Conservation (phyloP, 1,284 basidiomycete species). For the Termitomyces sp. region DNA sequence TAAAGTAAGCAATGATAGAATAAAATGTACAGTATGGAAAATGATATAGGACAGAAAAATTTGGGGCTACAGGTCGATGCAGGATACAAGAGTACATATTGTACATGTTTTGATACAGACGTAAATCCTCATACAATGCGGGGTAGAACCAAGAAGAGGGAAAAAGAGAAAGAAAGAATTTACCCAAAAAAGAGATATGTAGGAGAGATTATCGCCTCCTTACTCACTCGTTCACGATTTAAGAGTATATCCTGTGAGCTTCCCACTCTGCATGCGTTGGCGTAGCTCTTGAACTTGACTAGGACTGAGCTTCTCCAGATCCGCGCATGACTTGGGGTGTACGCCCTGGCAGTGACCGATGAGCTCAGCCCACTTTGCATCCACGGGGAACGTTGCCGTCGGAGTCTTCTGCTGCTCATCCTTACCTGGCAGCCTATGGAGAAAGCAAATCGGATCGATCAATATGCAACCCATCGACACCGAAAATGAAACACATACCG, state of each 20-base stretch:
- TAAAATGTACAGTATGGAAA: background rate
- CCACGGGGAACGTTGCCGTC: slow-evolving; percentile 17
- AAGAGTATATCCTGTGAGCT: slow-evolving; percentile 12
- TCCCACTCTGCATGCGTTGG: slow-evolving; percentile 23
- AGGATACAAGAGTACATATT: background rate
- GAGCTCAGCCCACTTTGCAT: slow-evolving; percentile 26
- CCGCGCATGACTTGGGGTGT: slow-evolving; percentile 27
- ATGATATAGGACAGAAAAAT: background rate
- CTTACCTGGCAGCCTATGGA: slow-evolving; percentile 3
- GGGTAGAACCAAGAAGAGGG: background rate
- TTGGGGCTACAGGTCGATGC: background rate
- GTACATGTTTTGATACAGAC: background rate
- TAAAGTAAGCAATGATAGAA: background rate
- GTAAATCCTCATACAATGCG: background rate
- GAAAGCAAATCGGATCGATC: background rate
- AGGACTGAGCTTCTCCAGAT: slow-evolving; percentile 25
- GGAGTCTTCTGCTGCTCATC: slow-evolving; percentile 2
- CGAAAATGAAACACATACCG: slow-evolving; percentile 17
- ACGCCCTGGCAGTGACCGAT: slow-evolving; percentile 25
- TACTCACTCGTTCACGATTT: background rate
- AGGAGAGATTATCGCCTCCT: background rate
- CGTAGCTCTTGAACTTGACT: slow-evolving; percentile 29
- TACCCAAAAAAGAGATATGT: background rate
- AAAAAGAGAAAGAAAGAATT: background rate
- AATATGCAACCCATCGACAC: background rate